Evolutionary conservation across 1,284 basidiomycete genomes (phyloP).

Genomic region (Trichosporon ovoides): DNA sequence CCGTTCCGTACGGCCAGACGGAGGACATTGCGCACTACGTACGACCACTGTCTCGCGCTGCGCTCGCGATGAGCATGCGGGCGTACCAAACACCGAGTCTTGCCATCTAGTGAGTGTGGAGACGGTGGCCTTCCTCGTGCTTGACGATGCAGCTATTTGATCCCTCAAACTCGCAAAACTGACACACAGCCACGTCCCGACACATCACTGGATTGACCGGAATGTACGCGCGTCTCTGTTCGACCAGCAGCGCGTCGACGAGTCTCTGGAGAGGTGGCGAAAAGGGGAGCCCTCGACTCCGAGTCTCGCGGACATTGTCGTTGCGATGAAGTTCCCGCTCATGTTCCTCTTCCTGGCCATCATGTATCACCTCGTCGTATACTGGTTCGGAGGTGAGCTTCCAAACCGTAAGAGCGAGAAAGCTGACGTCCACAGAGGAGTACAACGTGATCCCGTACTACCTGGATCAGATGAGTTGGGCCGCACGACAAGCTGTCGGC

Average conservation of each 20-base stretch:
- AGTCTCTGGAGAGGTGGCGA: conserved; percentile 37
- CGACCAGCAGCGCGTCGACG: conserved; percentile 28
- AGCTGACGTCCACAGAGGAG: conserved; percentile 23
- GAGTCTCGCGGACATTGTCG: conserved; percentile 26
- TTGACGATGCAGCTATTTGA: background rate
- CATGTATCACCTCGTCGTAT: conserved; percentile 34
- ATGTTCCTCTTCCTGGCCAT: conserved; percentile 31
- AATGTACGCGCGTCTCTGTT: conserved; percentile 37
- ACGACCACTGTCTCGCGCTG: conserved; percentile 47
- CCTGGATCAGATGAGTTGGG: conserved; percentile 22
- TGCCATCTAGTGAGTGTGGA: conserved; percentile 42
- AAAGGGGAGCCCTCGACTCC: conserved; percentile 31
- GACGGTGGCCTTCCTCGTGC: background rate
- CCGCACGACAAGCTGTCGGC: background rate
- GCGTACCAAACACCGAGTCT: conserved; percentile 45
- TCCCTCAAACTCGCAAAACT: background rate
- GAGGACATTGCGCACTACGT: conserved; percentile 46
- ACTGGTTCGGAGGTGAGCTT: conserved; percentile 35
- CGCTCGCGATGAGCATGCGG: conserved; percentile 39
- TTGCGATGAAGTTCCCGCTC: conserved; percentile 31
- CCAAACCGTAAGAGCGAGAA: too few relatives aligned
- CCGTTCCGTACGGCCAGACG: conserved; percentile 39
- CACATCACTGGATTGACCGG: conserved; percentile 38
- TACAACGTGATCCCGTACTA: conserved; percentile 37
- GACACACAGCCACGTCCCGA: conserved; percentile 37